These are phyloP conservation scores for Incumbomyces delicatus DNA, from an alignment of 2,329 filamentous ascomycete genomes.

Conservation along the genomic window DNA sequence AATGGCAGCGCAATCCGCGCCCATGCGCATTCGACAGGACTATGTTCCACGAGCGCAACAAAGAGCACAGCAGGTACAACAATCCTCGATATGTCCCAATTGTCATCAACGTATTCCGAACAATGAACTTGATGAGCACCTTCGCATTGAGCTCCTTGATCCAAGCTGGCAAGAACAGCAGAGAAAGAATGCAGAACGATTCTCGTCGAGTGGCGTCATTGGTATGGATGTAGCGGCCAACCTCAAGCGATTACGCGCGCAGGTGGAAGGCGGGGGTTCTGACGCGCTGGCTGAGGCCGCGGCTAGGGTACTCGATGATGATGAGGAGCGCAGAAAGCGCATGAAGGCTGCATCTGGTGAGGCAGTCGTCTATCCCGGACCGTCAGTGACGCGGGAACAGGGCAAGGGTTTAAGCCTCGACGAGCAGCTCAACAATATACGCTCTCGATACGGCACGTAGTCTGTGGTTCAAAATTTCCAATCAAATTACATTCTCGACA, in stretches of 20 bases:
- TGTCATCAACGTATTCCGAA: slow-evolving; percentile 84
- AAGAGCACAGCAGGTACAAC: slow-evolving; percentile 52
- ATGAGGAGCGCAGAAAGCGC: slow-evolving; percentile 63
- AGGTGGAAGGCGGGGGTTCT: slow-evolving; percentile 73
- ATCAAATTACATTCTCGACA: no score
- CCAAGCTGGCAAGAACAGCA: slow-evolving; percentile 94
- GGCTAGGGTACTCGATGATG: slow-evolving; percentile 53
- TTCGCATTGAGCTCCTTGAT: slow-evolving; percentile 89
- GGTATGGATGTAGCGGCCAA: slow-evolving; percentile 86
- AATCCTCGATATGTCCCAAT: slow-evolving; percentile 77
- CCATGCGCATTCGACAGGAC: slow-evolving; percentile 87
- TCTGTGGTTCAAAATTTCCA: no score
- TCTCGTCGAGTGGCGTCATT: slow-evolving; percentile 74
- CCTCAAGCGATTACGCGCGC: slow-evolving; percentile 82
- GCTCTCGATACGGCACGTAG: slow-evolving; percentile 23
- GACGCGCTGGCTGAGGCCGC: slow-evolving; percentile 24
- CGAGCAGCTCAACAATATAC: slow-evolving; percentile 68
- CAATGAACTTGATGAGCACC: slow-evolving; percentile 81
- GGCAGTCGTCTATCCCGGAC: slow-evolving; percentile 22
- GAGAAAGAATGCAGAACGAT: slow-evolving; percentile 75
- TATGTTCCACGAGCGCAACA: slow-evolving; percentile 77
- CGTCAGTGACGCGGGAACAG: slow-evolving; percentile 9
- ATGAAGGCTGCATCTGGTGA: slow-evolving; percentile 41
- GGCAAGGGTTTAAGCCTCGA: slow-evolving; percentile 57
- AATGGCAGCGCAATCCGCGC: slow-evolving; percentile 52